Evolutionary conservation across 2,329 filamentous ascomycete species (phyloP).

Genomic region (Samsoniella hepiali): DNA sequence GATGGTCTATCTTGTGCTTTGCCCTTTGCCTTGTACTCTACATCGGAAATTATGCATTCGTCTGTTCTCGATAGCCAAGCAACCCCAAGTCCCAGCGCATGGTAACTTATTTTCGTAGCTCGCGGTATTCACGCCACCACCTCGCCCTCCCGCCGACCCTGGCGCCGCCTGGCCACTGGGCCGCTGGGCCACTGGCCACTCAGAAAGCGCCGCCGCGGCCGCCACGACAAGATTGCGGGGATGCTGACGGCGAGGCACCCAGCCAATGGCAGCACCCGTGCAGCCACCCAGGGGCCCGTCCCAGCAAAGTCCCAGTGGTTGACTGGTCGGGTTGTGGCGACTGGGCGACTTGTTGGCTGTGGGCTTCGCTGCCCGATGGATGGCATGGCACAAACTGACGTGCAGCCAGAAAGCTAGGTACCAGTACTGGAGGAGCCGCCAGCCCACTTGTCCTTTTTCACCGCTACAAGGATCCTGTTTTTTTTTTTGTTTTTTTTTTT

Average conservation of each 20-base stretch:
- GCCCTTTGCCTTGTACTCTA: too few species aligned
- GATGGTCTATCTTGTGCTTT: too few species aligned
- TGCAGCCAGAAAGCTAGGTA: background rate
- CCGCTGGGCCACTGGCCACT: background rate
- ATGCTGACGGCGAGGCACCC: background rate
- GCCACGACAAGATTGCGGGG: slow-evolving; percentile 6
- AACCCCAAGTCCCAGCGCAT: too few species aligned
- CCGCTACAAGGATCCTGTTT: slow-evolving; percentile 8
- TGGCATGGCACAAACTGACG: background rate
- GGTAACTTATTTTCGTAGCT: too few species aligned
- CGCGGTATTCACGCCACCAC: background rate
- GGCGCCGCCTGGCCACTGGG: background rate
- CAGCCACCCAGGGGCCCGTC: background rate
- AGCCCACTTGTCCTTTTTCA: slow-evolving; percentile 1
- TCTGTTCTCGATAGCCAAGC: too few species aligned
- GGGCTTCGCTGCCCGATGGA: background rate
- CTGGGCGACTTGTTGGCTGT: background rate
- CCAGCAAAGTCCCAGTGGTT: too few species aligned
- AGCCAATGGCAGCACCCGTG: background rate
- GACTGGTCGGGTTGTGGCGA: too few species aligned
- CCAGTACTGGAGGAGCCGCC: background rate
- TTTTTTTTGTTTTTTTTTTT: background rate
- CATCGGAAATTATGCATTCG: too few species aligned
- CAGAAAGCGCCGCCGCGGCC: background rate
- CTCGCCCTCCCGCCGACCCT: background rate